A percentile compares a stretch with the other conserved stretches of the same genome.
These are phyloP conservation scores for Crithidia brevicula DNA, from an alignment of 208 protist genomes.

Conservation along the genomic window DNA sequence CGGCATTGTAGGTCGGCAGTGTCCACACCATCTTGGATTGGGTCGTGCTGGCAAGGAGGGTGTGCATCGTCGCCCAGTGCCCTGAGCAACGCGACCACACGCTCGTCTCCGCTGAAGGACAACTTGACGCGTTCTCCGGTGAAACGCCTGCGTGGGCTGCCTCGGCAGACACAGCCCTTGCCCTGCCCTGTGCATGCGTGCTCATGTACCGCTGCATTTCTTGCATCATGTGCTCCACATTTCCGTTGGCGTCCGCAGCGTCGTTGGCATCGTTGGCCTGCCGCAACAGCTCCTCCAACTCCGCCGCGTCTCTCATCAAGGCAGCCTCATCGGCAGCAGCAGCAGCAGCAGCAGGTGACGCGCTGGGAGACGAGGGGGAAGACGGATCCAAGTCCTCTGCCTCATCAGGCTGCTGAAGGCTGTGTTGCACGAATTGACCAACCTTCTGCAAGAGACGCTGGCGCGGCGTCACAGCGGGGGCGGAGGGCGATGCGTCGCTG, in stretches of 20 bases:
- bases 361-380: conserved; percentile 5
- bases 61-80: conserved; percentile 35
- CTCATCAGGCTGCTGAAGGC: neutral
- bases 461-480: conserved; percentile 1
- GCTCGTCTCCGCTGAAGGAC: neutral
- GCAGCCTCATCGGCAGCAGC: neutral
- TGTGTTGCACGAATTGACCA: conserved; percentile 28
- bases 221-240: conserved; percentile 20
- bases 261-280: conserved; percentile 14
- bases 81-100: conserved; percentile 19
- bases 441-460: conserved; percentile 24
- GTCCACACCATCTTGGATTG: conserved; percentile 25
- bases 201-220: conserved; percentile 26
- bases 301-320: conserved; percentile 25
- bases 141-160: neutral
- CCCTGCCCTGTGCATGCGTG: neutral
- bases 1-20: conserved; percentile 46
- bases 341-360: neutral
- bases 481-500: neutral
- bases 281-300: conserved; percentile 26
- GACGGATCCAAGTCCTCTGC: neutral
- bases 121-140: neutral
- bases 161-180: neutral
- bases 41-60: conserved; percentile 17
- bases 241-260: neutral